Evolutionary conservation across 257 asterid species (phyloP).

Genomic region (Ehretia macrophylla): DNA sequence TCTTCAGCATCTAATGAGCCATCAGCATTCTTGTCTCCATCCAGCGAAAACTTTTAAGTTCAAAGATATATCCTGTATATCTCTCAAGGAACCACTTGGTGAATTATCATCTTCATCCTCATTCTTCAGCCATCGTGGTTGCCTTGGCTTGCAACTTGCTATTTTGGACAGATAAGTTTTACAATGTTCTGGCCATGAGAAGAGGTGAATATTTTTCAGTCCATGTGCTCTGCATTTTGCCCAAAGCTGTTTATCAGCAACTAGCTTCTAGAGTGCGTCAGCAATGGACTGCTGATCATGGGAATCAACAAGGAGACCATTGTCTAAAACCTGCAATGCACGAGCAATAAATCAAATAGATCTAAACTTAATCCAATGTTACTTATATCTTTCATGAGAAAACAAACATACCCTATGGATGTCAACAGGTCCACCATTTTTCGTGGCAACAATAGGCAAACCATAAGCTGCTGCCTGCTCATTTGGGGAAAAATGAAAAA

Average conservation of each 20-base stretch:
- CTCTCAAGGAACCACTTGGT: conserved; percentile 96
- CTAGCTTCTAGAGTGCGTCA: conserved; percentile 90
- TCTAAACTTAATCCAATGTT: background rate
- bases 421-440: conserved; percentile 97
- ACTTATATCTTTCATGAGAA: conserved; percentile 1
- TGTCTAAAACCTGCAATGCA: conserved; percentile 70
- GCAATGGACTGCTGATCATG: conserved; percentile 86
- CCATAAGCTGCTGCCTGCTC: conserved; percentile 93
- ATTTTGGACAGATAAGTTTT: conserved; percentile 81
- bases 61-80: conserved; percentile 91
- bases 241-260: conserved; percentile 95
- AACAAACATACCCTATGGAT: conserved; percentile 62
- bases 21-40: conserved; percentile 67
- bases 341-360: conserved; percentile 9
- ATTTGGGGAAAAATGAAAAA: conserved; percentile 16
- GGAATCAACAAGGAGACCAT: conserved; percentile 96
- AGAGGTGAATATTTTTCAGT: conserved; percentile 87
- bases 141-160: conserved; percentile 96
- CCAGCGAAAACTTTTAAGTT: conserved; percentile 89
- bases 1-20: conserved; percentile 59
- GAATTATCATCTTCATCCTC: conserved; percentile 86
- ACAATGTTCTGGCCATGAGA: conserved; percentile 99
- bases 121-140: conserved; percentile 85
- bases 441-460: conserved; percentile 85
- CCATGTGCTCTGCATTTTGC: conserved; percentile 93